Evolutionary conservation across 2,329 filamentous ascomycete species (phyloP), one percentile per base, ranked within the genome.

Genomic region (Fusarium albosuccineum): DNA sequence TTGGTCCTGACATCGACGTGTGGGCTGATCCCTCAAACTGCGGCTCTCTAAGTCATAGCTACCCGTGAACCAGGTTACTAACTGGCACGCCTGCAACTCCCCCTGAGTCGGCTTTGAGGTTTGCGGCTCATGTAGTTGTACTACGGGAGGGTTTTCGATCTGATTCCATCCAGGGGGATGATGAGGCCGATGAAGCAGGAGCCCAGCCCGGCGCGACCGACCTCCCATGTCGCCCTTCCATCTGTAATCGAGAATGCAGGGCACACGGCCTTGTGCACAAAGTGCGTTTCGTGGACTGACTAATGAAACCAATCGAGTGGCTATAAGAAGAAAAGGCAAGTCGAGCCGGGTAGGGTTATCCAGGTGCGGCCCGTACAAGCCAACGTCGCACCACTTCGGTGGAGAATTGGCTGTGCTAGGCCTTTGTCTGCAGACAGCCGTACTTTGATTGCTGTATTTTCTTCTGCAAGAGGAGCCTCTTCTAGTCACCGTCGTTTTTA

Each of bases 321-420:
- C 10, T 5, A 6, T 17, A 14, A 27, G 14, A 22, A 3, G 10
- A 30, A 22, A 53, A 29, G 65, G 57, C 40, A 68, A 68, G 33
- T 66, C 27, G 50, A 68, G 49, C 65, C 65, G 61, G 42, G 11
- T 14, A 37, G 30, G 11, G 50, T 26, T 34, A 44, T 16, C 37
- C 60, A 6, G 26, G 37, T 39, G 22, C 40, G 40, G 51, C 53
- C 27, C 29, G 14, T 22, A 22, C 22, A 52, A 13, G 33, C 10
- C 27, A 27, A 9, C 5, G 66, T 59, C 36, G 9, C 42, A 63
- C 62, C 11, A 13, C 22, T 52, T 22, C 34, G 16, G 14, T 41
- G 17, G 10, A 39, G 29, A 40, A 27, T 34, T 33, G 26, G 16
- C 40, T 42, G 46, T 52, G 17, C 11, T 16, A 55, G 42, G 16